Evolutionary conservation across 2,329 filamentous ascomycete genomes (phyloP).

Genomic region (Fusarium mundagurra): DNA sequence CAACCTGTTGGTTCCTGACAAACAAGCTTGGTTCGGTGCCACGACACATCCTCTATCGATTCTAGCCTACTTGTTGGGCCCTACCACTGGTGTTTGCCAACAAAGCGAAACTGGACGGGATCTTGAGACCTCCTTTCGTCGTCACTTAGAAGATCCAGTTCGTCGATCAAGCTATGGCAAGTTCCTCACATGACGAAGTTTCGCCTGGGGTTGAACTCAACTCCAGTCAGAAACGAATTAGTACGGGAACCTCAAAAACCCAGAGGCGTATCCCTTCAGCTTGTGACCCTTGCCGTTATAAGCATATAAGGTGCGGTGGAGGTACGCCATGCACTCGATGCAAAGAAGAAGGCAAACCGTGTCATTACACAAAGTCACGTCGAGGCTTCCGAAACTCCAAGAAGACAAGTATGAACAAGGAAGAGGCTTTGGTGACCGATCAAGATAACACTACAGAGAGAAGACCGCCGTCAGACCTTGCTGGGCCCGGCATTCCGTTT

Average conservation of each 20-base stretch:
- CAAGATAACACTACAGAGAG: slow-evolving; percentile 5
- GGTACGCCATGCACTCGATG: slow-evolving; percentile 30
- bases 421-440: background rate
- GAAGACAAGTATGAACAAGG: slow-evolving; percentile 22
- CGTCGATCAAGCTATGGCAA: slow-evolving; percentile 24
- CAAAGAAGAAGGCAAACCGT: slow-evolving; percentile 17
- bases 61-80: background rate
- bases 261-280: slow-evolving; percentile 35
- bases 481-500: background rate
- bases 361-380: slow-evolving; percentile 33
- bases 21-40: slow-evolving; percentile 4
- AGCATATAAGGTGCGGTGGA: slow-evolving; percentile 37
- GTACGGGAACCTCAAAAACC: slow-evolving; percentile 21
- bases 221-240: slow-evolving; percentile 12
- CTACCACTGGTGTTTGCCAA: background rate
- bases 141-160: background rate
- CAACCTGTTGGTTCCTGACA: slow-evolving; percentile 11
- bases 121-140: background rate
- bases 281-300: slow-evolving; percentile 36
- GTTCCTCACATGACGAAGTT: slow-evolving; percentile 2
- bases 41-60: slow-evolving; percentile 1
- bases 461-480: slow-evolving; percentile 18
- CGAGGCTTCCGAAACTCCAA: slow-evolving; percentile 32
- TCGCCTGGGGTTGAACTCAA: slow-evolving; percentile 1
- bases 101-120: background rate